Conservation (phyloP, 768 basidiomycete genomes). For the Mycena maculata region DNA sequence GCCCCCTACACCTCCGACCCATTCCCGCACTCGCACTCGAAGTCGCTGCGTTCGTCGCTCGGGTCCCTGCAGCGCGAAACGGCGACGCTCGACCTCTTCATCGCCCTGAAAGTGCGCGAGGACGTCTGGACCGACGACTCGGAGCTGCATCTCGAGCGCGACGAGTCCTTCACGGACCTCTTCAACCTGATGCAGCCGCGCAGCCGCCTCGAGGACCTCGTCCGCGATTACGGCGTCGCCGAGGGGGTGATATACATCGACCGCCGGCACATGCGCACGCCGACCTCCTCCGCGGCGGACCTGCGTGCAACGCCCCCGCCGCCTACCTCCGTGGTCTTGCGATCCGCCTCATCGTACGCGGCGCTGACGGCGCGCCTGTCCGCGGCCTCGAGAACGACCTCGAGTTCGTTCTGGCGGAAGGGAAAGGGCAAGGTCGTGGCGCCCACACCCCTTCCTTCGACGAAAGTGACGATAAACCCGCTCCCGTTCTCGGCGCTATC, state of each 20-base stretch:
- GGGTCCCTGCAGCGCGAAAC: slow-evolving; percentile 76
- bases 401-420: slow-evolving; percentile 31
- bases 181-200: slow-evolving; percentile 83
- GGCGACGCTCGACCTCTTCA: slow-evolving; percentile 78
- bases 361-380: slow-evolving; percentile 23
- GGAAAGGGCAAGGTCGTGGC: slow-evolving; percentile 16
- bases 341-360: slow-evolving; percentile 33
- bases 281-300: slow-evolving; percentile 15
- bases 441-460: slow-evolving; percentile 16
- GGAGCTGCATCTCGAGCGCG: slow-evolving; percentile 77
- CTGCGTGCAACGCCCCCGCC: background rate
- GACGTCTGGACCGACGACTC: slow-evolving; percentile 82
- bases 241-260: slow-evolving; percentile 53
- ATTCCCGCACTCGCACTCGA: slow-evolving; percentile 61
- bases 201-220: slow-evolving; percentile 78
- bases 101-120: slow-evolving; percentile 82
- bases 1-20: slow-evolving; percentile 82
- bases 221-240: slow-evolving; percentile 55
- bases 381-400: slow-evolving; percentile 1
- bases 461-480: slow-evolving; percentile 40
- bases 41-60: slow-evolving; percentile 38
- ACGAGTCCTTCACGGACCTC: slow-evolving; percentile 81
- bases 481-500: slow-evolving; percentile 54
- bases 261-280: slow-evolving; percentile 25
- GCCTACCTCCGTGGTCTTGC: slow-evolving; percentile 29